A percentile compares a stretch with the other conserved stretches of the same genome.
phyloP scores from a whole-genome alignment of 352 stramenopile species.

The Thalassiosira livingstoniorum region DNA sequence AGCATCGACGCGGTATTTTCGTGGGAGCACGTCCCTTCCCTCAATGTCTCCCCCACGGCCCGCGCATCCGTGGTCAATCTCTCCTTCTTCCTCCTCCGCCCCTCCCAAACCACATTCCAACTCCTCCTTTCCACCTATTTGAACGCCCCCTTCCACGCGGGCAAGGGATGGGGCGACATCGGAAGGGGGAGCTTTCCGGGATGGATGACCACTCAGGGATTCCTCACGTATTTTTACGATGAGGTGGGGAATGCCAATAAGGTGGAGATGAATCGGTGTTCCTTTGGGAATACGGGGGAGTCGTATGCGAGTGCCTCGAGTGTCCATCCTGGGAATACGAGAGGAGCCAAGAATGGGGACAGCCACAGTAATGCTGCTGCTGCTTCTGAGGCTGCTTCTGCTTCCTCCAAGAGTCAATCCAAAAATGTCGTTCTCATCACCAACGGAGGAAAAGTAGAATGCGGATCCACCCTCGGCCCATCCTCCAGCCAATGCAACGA shows the following conservation, averaged over 20 bases:
- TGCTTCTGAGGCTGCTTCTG: too few species aligned
- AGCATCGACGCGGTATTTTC: conserved; percentile 49
- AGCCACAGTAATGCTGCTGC: too few species aligned
- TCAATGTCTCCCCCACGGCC: conserved; percentile 11
- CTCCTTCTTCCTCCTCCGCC: conserved; percentile 52
- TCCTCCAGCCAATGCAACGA: conserved; percentile 42
- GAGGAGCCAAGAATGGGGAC: too few species aligned
- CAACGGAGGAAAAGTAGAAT: conserved; percentile 42
- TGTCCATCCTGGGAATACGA: too few species aligned
- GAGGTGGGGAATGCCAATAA: conserved; percentile 48
- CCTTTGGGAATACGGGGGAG: conserved; percentile 49
- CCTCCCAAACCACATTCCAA: conserved; percentile 42
- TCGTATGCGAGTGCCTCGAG: neutral
- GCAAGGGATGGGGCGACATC: conserved; percentile 35
- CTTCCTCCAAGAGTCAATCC: neutral
- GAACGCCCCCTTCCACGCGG: conserved; percentile 30
- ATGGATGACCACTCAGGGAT: conserved; percentile 54
- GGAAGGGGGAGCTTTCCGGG: conserved; percentile 40
- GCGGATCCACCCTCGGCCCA: neutral
- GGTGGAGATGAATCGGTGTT: conserved; percentile 52
- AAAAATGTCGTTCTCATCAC: conserved; percentile 25
- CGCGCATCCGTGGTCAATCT: conserved; percentile 46
- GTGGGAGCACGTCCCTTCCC: conserved; percentile 46
- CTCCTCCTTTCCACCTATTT: conserved; percentile 21
- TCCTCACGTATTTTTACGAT: conserved; percentile 60